Base-by-base conservation (phyloP, 2,329 filamentous ascomycete genomes). In the Aspergillus texensis region DNA sequence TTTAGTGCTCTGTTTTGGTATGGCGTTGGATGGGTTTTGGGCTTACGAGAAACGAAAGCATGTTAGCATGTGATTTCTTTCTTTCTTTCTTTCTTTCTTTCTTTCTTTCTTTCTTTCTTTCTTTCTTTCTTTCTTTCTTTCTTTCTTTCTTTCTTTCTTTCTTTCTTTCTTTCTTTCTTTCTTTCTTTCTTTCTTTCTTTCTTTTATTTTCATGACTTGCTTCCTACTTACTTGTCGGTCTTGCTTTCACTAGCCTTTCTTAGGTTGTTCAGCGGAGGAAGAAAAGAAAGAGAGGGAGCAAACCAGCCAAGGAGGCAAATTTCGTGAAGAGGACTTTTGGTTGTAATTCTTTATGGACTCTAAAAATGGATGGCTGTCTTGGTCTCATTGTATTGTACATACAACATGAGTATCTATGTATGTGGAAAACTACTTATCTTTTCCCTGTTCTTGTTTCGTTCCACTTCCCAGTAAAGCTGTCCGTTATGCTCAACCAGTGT, bases 11-110 rank as follows among this genome's bases (percentile, higher is more conserved):
- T 45, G 36, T 46, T 56, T 57, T 60, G 45, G 64, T 61, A 58
- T 34, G 65, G 60, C 63, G 67, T 68, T 65, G 57, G 57, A 60
- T 46, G 61, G 57, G 45, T 61, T 61, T 57, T 39, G 58, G 39
- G 39, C 39, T 64, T 39, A 63, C 50, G 66, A 68, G 66, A 54
- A 57, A 67, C 57, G 65, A 66, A 66, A 62, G 56, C 61, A 64
- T 68, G 48, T 50, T 58, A 61, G 61, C 63, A 65, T 64, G 43
- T 62, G 52, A 36, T 50, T 30, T 60, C 26, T 57, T 57, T 45
- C 48, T 53, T 50, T 60, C 30, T 10, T 19, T 6, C 26, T 28
- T 28, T 28, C 6, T 28, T 10, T 1, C 26, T 28, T 28, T 6
- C 26, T 19, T 28, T 56, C 21, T 24, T 24, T 24, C 21, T 24